Evolutionary conservation across 371 early-diverging fungal genomes (phyloP).

Genomic region (Mycotypha africana): DNA sequence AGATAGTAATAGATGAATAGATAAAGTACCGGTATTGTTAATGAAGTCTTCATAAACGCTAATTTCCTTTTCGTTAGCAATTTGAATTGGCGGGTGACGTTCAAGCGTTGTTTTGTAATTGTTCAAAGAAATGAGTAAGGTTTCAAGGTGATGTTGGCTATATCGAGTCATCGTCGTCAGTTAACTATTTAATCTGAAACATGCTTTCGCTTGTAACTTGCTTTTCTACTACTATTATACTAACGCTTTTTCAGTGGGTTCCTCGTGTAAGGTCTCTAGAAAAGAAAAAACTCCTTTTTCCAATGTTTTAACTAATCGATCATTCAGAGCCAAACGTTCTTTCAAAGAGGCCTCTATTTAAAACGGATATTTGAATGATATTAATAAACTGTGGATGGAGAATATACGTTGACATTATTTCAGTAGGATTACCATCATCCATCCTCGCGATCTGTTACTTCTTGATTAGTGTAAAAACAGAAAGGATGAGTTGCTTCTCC

Average conservation of each 20-base stretch:
- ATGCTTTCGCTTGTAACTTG: neutral
- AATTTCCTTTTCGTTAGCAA: conserved; percentile 44
- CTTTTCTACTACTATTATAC: neutral
- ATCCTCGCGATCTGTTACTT: no score
- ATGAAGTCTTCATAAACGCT: conserved; percentile 33
- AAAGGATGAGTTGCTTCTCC: no score
- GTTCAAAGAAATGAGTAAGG: conserved; percentile 24
- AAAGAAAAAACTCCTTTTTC: conserved; percentile 29
- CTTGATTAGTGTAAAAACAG: no score
- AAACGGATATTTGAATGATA: no score
- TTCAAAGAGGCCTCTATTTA: conserved; percentile 19
- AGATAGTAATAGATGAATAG: neutral
- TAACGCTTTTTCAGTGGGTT: conserved; percentile 31
- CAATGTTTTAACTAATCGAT: conserved; percentile 27
- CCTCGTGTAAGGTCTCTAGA: conserved; percentile 18
- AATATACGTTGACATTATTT: no score
- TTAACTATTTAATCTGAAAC: no score
- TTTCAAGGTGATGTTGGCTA: conserved; percentile 31
- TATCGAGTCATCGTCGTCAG: neutral
- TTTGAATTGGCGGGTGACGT: conserved; percentile 34
- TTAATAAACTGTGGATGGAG: no score
- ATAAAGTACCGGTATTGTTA: conserved; percentile 28
- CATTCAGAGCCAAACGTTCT: conserved; percentile 37
- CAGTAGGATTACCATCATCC: no score
- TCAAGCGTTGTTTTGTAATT: conserved; percentile 34